Base-by-base conservation (phyloP, 805 yeast species). In the Cyberlindnera mycetangii region DNA sequence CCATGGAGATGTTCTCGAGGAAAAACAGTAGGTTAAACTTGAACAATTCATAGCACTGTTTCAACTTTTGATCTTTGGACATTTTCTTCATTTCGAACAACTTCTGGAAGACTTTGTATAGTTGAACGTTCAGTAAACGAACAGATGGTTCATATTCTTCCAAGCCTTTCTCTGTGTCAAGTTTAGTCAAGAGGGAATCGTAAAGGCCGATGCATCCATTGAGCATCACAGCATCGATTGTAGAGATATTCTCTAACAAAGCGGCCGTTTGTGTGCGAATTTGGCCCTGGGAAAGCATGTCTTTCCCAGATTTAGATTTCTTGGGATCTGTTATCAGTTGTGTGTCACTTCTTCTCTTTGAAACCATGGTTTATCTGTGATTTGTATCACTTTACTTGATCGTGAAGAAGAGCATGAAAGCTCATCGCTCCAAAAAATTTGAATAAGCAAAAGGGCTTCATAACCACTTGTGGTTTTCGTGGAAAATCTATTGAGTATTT, bases 41-140 rank as follows among this genome's bases (percentile, higher is more conserved):
- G 65, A 69, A 85, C 18, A 67, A 63, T 31, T 73, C 73, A 64
- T 85, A 85, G 44, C 75, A 72, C 39, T 75, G 72, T 44, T 70
- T 69, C 31, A 87, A 61, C 92, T 95, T 86, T 51, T 72, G 70
- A 27, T 74, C 74, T n/a, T 82, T 74, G 0, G 46, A 27, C 1
- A 56, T 21, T 28, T 42, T 44, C 22, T 48, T 40, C 11, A 21
- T n/a, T 15, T 49, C 48, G 21, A 58, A 56, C 15, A 55, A 28
- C 20, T 47, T 49, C 32, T 54, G 59, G 44, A 59, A 59, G 12
- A 58, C 40, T 27, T 55, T 58, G 33, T 54, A 52, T 3, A 51
- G 15, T 20, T 55, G 53, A 1, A 55, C 20, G 21, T 54, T 57
- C 37, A 60, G 35, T 14, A 53, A 34, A 47, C 62, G 52, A 1